Evolutionary conservation across 1,284 basidiomycete species (phyloP).

Genomic region (Boletus subluridellus): DNA sequence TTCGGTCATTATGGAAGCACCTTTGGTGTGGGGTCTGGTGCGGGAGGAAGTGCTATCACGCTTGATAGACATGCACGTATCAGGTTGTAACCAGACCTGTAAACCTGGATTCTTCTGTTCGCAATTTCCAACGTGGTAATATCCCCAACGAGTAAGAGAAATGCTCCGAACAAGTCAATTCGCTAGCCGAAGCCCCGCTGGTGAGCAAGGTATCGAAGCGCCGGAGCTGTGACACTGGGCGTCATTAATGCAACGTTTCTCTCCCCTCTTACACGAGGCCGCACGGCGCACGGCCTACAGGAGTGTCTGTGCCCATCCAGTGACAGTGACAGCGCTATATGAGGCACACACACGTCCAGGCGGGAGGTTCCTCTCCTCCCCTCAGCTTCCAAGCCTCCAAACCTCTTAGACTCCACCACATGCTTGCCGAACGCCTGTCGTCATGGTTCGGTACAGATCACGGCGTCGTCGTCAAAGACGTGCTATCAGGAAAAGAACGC

Average conservation of each 20-base stretch:
- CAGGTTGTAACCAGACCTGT: neutral
- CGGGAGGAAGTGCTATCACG: neutral
- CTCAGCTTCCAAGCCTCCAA: neutral
- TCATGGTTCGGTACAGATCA: slow-evolving; percentile 12
- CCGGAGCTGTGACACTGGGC: neutral
- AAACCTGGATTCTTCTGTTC: neutral
- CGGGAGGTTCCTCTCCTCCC: neutral
- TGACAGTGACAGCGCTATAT: slow-evolving; percentile 14
- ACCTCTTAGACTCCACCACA: neutral
- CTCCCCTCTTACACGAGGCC: slow-evolving; percentile 8
- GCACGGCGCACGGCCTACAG: neutral
- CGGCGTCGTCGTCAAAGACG: slow-evolving; percentile 15
- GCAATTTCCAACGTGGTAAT: neutral
- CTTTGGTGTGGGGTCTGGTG: neutral
- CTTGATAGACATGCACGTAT: neutral
- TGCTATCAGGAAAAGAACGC: slow-evolving; percentile 27
- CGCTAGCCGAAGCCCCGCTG: neutral
- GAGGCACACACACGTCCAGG: slow-evolving; percentile 6
- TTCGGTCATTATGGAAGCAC: neutral
- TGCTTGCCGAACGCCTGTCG: slow-evolving; percentile 14
- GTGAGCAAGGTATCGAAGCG: neutral
- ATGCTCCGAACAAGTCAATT: too few relatives aligned
- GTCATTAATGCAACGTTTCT: slow-evolving; percentile 21
- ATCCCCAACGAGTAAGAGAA: neutral
- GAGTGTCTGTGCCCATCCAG: neutral